Evolutionary conservation across 441 rosid genomes (phyloP).

Genomic region (Corymbia calophylla): DNA sequence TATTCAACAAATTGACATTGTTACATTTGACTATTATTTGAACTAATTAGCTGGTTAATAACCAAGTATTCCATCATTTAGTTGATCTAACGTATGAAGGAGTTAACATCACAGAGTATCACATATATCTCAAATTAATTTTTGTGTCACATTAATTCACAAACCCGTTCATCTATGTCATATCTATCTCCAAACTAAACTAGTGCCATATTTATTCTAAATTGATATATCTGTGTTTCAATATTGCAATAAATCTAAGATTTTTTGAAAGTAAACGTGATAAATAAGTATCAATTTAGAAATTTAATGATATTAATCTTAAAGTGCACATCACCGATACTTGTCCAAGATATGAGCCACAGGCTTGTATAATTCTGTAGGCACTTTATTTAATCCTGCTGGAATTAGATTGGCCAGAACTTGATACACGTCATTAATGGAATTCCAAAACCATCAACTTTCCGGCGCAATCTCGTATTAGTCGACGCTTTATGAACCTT

Average conservation of each 20-base stretch:
- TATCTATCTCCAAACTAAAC: fast-evolving
- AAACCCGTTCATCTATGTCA: fast-evolving
- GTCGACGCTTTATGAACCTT: background rate
- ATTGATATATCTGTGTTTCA: background rate
- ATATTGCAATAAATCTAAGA: background rate
- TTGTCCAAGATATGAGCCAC: too few relatives aligned
- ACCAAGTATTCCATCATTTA: background rate
- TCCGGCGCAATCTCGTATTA: background rate
- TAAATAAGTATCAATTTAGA: too few relatives aligned
- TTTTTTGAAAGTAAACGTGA: background rate
- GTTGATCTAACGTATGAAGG: background rate
- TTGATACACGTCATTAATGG: background rate
- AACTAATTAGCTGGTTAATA: background rate
- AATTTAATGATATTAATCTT: too few relatives aligned
- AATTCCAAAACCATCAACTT: background rate
- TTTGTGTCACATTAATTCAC: background rate
- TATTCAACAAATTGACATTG: background rate
- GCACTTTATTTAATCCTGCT: background rate
- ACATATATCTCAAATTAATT: background rate
- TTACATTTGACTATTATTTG: background rate
- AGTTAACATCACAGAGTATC: fast-evolving
- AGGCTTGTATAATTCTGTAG: fast-evolving
- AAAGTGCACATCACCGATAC: too few relatives aligned
- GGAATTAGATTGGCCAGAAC: background rate
- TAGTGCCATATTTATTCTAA: background rate